phyloP scores from a whole-genome alignment of 768 basidiomycete genomes.

The Arthromyces matolae region DNA sequence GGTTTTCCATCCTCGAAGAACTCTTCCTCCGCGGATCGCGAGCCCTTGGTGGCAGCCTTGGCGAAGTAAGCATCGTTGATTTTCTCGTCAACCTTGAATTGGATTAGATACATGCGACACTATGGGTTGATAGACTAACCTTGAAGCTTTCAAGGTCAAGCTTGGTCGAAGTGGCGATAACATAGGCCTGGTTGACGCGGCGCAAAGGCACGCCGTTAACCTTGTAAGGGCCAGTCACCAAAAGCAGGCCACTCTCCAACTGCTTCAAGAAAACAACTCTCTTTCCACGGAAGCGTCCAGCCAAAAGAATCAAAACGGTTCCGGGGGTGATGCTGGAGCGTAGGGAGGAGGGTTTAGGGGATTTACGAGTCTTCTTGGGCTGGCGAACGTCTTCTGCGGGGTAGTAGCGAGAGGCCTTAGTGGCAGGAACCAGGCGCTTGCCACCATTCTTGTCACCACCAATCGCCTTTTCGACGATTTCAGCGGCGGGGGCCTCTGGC shows the following conservation, averaged over 20 bases:
- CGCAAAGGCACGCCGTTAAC: constrained; percentile 97
- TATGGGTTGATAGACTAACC: constrained; percentile 45
- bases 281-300: constrained; percentile 97
- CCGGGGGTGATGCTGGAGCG: constrained; percentile 91
- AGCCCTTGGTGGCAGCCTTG: constrained; percentile 68
- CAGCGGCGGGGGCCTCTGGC: constrained; percentile 57
- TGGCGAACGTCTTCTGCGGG: constrained; percentile 90
- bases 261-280: constrained; percentile 98
- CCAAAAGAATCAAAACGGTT: constrained; percentile 92
- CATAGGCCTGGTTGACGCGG: constrained; percentile 98
- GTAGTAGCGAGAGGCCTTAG: constrained; percentile 88
- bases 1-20: constrained; percentile 95
- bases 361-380: constrained; percentile 91
- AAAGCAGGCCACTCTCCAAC: constrained; percentile 83
- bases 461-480: constrained; percentile 75
- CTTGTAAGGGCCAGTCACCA: constrained; percentile 98
- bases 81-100: constrained; percentile 73
- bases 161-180: constrained; percentile 96
- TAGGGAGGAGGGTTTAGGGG: constrained; percentile 70
- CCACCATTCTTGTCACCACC: constrained; percentile 90
- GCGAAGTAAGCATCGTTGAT: constrained; percentile 93
- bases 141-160: constrained; percentile 73
- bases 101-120: neutral
- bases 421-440: constrained; percentile 81
- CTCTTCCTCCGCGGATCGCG: constrained; percentile 87